phyloP scores from a whole-genome alignment of 495 filamentous ascomycete species.

The Hypoxylon cercidicola region DNA sequence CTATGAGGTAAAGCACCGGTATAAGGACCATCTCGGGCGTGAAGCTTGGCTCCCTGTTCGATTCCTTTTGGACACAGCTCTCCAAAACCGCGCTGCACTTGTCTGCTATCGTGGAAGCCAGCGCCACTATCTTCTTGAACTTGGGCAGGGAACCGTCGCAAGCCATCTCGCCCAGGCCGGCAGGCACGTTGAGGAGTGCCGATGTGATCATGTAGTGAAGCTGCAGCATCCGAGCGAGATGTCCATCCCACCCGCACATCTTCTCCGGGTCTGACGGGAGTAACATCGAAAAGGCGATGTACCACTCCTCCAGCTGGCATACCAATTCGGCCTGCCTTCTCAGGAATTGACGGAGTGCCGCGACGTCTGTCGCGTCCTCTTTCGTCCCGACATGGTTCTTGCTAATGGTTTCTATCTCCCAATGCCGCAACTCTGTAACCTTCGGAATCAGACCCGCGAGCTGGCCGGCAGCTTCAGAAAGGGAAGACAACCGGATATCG shows the following conservation, averaged over 20 bases:
- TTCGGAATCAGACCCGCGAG: conserved; percentile 23
- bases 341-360: conserved; percentile 2
- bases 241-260: neutral
- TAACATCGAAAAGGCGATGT: conserved; percentile 20
- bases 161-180: conserved; percentile 25
- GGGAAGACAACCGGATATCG: conserved; percentile 10
- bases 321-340: conserved; percentile 6
- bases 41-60: conserved; percentile 25
- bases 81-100: neutral
- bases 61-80: conserved; percentile 11
- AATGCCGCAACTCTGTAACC: conserved; percentile 24
- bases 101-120: conserved; percentile 12
- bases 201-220: conserved; percentile 46
- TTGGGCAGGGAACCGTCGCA: conserved; percentile 28
- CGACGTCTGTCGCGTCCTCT: neutral
- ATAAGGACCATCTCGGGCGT: conserved; percentile 35
- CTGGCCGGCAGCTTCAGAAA: conserved; percentile 30
- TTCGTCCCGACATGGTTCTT: neutral
- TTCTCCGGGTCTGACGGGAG: conserved; percentile 5
- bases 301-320: conserved; percentile 32
- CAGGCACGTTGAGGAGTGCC: conserved; percentile 41
- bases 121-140: conserved; percentile 17
- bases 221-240: conserved; percentile 22
- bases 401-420: neutral
- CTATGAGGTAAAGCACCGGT: conserved; percentile 45